Evolutionary conservation across 2,329 filamentous ascomycete species (phyloP), one percentile per base, ranked within the genome.

Genomic region (Chaetomium globosum): DNA sequence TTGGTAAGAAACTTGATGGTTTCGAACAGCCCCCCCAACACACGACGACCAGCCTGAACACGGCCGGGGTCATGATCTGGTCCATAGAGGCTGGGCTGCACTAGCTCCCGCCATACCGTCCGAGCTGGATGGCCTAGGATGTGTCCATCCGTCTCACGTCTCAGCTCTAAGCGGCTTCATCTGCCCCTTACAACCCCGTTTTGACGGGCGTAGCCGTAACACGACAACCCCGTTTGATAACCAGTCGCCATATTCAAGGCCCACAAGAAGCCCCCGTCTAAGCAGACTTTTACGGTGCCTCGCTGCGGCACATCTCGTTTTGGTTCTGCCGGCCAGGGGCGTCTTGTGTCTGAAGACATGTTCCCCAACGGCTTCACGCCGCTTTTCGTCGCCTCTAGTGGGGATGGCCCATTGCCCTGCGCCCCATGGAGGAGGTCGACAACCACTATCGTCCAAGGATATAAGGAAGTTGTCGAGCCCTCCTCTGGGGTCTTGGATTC

Each of bases 401-500:
- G 49, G 9, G 33, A 64, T 26, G 33, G 52, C 30, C 51, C 51
- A 10, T n/a, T 28, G 26, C 23, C 23, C 19, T 12, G 21, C 46
- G 53, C 48, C 59, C 36, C 28, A 4, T n/a, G 10, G 21, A 2
- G 8, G 30, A 48, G 43, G 7, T 46, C 51, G 19, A 16, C 30
- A 46, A 43, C 26, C 6, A 43, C 43, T 36, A 31, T 19, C 16
- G 21, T 63, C 46, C 21, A 46, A 28, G 21, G 63, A 66, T 67
- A 66, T 66, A 69, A 69, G 64, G 48, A 63, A n/a, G 28, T 8
- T 13, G 43, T 60, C 36, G 21, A 66, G 36, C 30, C 57, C 65
- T 16, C 23, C 48, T 33, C 26, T 16, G 28, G 5, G 49, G 28
- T 68, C 71, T 71, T 73, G 68, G 21, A 63, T 67, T 68, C 59